Base-by-base conservation (phyloP, 75 land plant species). In the Cryptomeria japonica region DNA sequence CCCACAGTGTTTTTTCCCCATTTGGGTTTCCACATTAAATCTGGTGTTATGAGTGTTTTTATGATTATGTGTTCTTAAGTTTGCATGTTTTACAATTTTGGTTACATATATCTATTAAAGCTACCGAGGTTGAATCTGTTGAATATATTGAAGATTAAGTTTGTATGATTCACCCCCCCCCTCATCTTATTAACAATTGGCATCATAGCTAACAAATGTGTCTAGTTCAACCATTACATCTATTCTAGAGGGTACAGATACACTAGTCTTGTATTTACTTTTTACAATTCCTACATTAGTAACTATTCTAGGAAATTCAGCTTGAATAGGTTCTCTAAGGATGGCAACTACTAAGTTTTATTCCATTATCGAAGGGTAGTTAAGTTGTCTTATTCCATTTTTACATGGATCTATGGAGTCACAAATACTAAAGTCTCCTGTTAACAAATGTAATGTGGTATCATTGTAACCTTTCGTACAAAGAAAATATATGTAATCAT, bases 201-300 rank as follows among this genome's bases (percentile, higher is more conserved):
- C n/a, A n/a, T n/a, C n/a, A n/a, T n/a, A n/a, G n/a, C n/a, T n/a
- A n/a, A n/a, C n/a, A n/a, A n/a, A n/a, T 0, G 19, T 90, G 5
- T 46, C 19, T 2, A 96, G 98, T 84, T 90, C 87, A 1, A 96
- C 95, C 15, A 76, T 76, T 0, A 93, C 88, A 34, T 58, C n/a
- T 7, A 89, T 92, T 4, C 95, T 94, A 36, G 87, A 89, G 55
- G 93, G 90, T 19, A 88, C 87, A 3, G 90, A 49, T 0, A 94
- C 91, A 19, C 9, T 46, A 0, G 88, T 94, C 37, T 76, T 87
- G 90, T 97, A 97, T 10, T 32, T 88, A 10, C 96, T 91, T 14
- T 49, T 42, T 0, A 94, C 88, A 37, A 88, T 86, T 0, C 98
- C 98, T 6, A 97, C 97, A 83, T 97, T 97, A 25, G 98, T 97